A percentile compares a stretch with the other conserved stretches of the same genome.
Conservation (phyloP, 106 monocot genomes). For the Dendrobium nobile region DNA sequence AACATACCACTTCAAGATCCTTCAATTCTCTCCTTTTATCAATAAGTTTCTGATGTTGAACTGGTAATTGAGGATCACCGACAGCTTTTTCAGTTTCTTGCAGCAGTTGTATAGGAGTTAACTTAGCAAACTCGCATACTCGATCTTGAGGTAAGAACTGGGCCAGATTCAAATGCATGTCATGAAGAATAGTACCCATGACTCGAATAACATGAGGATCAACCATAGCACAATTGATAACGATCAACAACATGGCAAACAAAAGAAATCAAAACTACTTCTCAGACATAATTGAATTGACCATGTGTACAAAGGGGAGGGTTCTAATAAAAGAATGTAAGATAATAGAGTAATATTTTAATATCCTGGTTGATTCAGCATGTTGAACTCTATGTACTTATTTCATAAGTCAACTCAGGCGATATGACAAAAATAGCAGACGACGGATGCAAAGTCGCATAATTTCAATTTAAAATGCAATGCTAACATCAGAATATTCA, state of each 20-base stretch:
- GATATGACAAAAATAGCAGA: too few relatives aligned
- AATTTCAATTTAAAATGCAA: too few relatives aligned
- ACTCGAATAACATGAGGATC: neutral
- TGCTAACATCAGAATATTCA: too few relatives aligned
- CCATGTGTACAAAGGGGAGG: neutral
- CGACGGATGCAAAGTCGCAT: too few relatives aligned
- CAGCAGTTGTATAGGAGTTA: conserved; percentile 87
- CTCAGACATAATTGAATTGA: neutral
- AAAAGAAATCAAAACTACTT: neutral
- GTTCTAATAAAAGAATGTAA: neutral
- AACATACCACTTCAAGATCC: conserved; percentile 69
- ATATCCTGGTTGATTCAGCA: too few relatives aligned
- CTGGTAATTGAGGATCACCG: conserved; percentile 79
- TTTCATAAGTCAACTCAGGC: too few relatives aligned
- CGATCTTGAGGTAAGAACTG: conserved; percentile 98
- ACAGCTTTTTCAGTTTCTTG: conserved; percentile 99
- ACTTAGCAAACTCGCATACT: conserved; percentile 97
- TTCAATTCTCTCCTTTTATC: conserved; percentile 79
- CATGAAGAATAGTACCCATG: neutral
- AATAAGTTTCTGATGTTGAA: conserved; percentile 67
- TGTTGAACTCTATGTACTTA: too few relatives aligned
- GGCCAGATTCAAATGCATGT: conserved; percentile 9
- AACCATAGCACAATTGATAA: neutral
- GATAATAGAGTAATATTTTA: neutral
- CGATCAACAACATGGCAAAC: neutral